Evolutionary conservation across 441 rosid genomes (phyloP).

Genomic region (Syzygium malaccense): DNA sequence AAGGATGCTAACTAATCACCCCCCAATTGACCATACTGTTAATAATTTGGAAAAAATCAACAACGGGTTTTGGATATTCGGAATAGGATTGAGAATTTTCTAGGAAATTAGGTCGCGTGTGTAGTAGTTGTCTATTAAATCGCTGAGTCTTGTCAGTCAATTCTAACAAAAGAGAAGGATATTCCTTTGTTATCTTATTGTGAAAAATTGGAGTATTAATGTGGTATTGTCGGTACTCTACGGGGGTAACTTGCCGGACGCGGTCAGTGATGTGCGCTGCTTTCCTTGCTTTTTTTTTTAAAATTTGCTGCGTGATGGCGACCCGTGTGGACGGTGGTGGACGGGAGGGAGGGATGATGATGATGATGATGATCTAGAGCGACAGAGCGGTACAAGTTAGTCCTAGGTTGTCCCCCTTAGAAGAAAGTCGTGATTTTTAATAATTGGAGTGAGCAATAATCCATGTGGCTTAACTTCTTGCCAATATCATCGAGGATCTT

Average conservation of each 20-base stretch:
- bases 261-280: not conserved
- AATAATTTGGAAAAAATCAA: not conserved
- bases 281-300: no score
- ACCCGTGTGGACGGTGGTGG: not conserved
- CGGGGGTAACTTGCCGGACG: not conserved
- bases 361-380: not conserved
- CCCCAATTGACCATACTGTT: accelerated
- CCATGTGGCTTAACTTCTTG: not conserved
- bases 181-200: not conserved
- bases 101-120: not conserved
- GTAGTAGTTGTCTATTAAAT: not conserved
- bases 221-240: not conserved
- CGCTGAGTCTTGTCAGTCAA: not conserved
- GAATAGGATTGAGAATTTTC: not conserved
- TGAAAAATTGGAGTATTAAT: not conserved
- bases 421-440: not conserved
- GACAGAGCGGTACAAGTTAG: not conserved
- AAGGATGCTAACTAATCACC: not conserved
- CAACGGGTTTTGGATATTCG: accelerated
- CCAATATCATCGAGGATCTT: not conserved
- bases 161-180: not conserved
- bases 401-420: not conserved
- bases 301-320: not conserved
- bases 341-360: no score
- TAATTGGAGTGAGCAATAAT: not conserved